These are phyloP conservation scores for Leccinum subtestaceum DNA, from an alignment of 768 basidiomycete species.

Conservation along the genomic window DNA sequence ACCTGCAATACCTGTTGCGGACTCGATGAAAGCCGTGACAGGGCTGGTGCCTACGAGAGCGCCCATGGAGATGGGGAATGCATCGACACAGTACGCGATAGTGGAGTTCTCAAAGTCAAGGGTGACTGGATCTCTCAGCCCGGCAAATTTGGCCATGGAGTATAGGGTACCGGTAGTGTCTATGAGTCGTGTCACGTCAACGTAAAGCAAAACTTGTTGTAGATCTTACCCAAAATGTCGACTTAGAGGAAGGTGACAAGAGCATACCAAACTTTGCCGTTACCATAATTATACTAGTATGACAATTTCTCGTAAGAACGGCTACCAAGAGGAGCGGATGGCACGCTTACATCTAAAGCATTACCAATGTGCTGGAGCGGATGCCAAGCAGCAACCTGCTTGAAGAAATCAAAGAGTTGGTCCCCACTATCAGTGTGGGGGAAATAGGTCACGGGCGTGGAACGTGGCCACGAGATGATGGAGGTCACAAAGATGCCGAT, in stretches of 20 bases:
- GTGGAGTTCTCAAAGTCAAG: constrained; percentile 85
- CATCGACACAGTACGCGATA: constrained; percentile 80
- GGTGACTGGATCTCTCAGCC: constrained; percentile 76
- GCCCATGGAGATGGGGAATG: constrained; percentile 78
- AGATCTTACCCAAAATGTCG: constrained; percentile 65
- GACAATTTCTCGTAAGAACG: constrained; percentile 7
- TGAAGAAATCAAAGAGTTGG: constrained; percentile 78
- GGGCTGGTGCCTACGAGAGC: constrained; percentile 78
- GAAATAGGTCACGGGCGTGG: constrained; percentile 77
- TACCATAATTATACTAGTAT: constrained; percentile 47
- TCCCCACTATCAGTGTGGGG: constrained; percentile 69
- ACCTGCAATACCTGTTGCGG: constrained; percentile 77
- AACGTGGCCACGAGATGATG: constrained; percentile 83
- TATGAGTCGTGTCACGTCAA: constrained; percentile 2
- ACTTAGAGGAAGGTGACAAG: constrained; percentile 88
- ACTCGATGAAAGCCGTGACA: constrained; percentile 81
- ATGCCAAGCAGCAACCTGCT: constrained; percentile 76
- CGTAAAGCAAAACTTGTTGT: neutral
- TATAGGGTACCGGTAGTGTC: constrained; percentile 71
- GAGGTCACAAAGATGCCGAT: constrained; percentile 83
- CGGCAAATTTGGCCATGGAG: constrained; percentile 89
- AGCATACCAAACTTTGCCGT: constrained; percentile 83
- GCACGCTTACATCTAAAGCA: constrained; percentile 55
- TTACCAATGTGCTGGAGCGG: constrained; percentile 60
- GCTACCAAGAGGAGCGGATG: neutral